Evolutionary conservation across 75 land plant species (phyloP), one percentile per base, ranked within the genome.

Genomic region (Selaginella tamariscina): DNA sequence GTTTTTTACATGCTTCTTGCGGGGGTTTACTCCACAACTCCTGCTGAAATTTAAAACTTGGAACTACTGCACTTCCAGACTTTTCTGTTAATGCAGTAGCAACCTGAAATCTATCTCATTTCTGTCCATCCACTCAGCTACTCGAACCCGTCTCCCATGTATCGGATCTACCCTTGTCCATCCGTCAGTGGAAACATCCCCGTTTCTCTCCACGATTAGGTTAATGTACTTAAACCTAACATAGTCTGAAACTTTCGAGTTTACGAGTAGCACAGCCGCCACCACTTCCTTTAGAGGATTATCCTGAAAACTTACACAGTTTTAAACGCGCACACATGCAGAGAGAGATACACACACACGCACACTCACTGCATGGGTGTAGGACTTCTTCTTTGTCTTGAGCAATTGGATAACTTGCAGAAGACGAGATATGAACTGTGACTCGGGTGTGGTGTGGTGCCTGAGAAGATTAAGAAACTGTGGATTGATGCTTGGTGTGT

Each of bases 241-340:
- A n/a, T n/a, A n/a, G 13, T 66, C 71, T 59, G 80, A 55, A n/a
- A 11, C 24, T 15, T 68, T 30, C 5, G 71, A 62, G 20, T 67
- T 59, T 31, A 67, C 75, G 70, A 85, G 49, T 15, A 77, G 54
- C 27, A 80, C 80, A 29, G 91, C 79, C 49, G 84, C 91, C 31
- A 85, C 70, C 24, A 81, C 69, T 71, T 87, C 91, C n/a, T 88
- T 88, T 64, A 82, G 54, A 64, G 84, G 82, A 24, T 65, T 80
- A 20, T 78, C 82, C 91, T 87, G 81, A 69, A 74, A n/a, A n/a
- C n/a, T n/a, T n/a, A n/a, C n/a, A n/a, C n/a, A n/a, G n/a, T n/a
- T n/a, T n/a, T n/a, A 1, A 2, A 56, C 28, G 31, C 1, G 21
- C 22, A 29, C 30, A 26, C 11, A 39, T 39, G 5, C 49, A 39